Conservation (phyloP, 2,329 filamentous ascomycete genomes). For the Tolypocladium inflatum region DNA sequence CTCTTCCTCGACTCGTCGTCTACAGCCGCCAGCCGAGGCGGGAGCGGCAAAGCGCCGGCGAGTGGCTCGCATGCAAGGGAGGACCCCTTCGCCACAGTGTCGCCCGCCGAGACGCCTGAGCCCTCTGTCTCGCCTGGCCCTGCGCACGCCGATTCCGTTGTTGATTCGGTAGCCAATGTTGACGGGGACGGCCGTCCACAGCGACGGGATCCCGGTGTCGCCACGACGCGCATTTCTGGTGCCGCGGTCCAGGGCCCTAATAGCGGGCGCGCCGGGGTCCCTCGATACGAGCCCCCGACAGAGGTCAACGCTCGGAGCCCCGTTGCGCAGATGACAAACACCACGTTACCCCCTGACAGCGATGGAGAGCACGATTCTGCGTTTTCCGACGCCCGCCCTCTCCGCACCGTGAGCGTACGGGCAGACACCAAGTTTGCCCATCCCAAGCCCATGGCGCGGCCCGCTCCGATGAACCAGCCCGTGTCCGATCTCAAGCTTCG, state of each 20-base stretch:
- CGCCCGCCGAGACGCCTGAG: slow-evolving; percentile 7
- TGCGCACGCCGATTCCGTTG: background rate
- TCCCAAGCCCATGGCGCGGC: slow-evolving; percentile 37
- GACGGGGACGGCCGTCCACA: background rate
- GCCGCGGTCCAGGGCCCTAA: slow-evolving; percentile 4
- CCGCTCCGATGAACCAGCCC: slow-evolving; percentile 32
- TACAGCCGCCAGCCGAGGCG: background rate
- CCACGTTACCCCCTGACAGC: slow-evolving; percentile 3
- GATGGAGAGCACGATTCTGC: slow-evolving; percentile 3
- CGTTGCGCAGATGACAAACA: slow-evolving; percentile 4
- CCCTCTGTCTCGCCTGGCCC: background rate
- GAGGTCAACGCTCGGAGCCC: slow-evolving; percentile 1
- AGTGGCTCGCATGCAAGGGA: background rate
- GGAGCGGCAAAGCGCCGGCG: background rate
- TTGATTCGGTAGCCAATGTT: background rate
- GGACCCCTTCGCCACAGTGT: slow-evolving; percentile 5
- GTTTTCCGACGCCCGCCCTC: slow-evolving; percentile 12
- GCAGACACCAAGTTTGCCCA: slow-evolving; percentile 33
- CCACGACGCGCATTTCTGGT: background rate
- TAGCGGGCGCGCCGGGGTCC: slow-evolving; percentile 5
- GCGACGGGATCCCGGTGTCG: background rate
- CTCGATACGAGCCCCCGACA: slow-evolving; percentile 6
- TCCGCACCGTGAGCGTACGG: slow-evolving; percentile 27
- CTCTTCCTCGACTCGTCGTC: slow-evolving; percentile 6
- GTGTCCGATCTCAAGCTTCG: slow-evolving; percentile 51